phyloP scores from a whole-genome alignment of 2,329 filamentous ascomycete species.

The Intubia oerlemansii region DNA sequence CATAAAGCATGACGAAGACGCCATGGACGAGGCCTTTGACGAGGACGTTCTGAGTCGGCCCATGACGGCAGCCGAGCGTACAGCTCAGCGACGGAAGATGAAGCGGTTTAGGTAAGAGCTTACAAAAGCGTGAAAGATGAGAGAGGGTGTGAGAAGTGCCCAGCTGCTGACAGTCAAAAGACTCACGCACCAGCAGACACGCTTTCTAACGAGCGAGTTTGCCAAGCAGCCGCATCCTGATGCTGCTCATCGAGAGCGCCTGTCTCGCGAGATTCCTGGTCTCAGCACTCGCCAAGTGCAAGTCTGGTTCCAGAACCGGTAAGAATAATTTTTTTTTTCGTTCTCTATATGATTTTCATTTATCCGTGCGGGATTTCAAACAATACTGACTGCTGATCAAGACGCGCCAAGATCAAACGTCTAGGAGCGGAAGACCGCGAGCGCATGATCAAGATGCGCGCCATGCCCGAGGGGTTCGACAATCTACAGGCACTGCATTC shows the following conservation, averaged over 20 bases:
- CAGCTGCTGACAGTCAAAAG: constrained; percentile 22
- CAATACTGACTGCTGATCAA: no score
- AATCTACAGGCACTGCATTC: constrained; percentile 48
- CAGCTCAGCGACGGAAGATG: constrained; percentile 41
- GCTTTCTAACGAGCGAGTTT: constrained; percentile 93
- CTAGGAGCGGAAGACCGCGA: constrained; percentile 49
- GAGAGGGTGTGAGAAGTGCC: no score
- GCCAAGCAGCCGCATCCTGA: constrained; percentile 87
- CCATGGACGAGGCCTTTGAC: no score
- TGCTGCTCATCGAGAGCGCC: constrained; percentile 67
- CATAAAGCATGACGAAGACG: no score
- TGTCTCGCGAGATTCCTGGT: constrained; percentile 79
- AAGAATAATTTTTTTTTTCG: constrained; percentile 9
- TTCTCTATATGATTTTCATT: not conserved
- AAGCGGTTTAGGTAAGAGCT: constrained; percentile 57
- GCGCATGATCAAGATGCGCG: constrained; percentile 50
- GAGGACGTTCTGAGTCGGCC: no score
- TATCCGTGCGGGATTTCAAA: no score
- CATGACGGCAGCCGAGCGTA: constrained; percentile 34
- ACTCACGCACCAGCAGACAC: constrained; percentile 89
- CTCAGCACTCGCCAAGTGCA: constrained; percentile 84
- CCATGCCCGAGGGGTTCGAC: constrained; percentile 49
- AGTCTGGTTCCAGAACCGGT: constrained; percentile 98
- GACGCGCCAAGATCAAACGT: constrained; percentile 51
- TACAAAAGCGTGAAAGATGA: not conserved